Conservation (phyloP, 768 basidiomycete genomes). For the Mycena haematopus region DNA sequence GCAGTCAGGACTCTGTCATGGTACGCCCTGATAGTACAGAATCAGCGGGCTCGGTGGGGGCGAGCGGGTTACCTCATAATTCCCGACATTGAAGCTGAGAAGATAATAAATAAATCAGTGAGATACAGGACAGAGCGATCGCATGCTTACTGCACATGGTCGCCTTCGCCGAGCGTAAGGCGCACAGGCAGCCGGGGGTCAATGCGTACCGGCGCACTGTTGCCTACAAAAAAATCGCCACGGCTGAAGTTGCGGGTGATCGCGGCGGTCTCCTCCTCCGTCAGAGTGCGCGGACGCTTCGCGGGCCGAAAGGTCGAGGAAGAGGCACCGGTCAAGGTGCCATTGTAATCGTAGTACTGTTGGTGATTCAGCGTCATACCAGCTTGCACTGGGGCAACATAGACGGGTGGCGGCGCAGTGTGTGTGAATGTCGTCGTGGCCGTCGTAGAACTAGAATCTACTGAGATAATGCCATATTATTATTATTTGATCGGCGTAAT, state of each 20-base stretch:
- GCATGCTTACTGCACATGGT: slow-evolving; percentile 66
- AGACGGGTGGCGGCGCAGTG: slow-evolving; percentile 51
- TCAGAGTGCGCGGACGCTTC: slow-evolving; percentile 80
- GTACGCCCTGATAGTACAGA: neutral
- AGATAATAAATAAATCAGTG: neutral
- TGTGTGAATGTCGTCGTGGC: slow-evolving; percentile 44
- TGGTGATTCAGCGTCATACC: slow-evolving; percentile 42
- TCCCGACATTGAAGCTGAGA: slow-evolving; percentile 28
- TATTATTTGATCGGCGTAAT: slow-evolving; percentile 12
- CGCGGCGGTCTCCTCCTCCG: slow-evolving; percentile 83
- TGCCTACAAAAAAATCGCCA: slow-evolving; percentile 84
- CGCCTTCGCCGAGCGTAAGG: slow-evolving; percentile 81
- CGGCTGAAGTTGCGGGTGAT: slow-evolving; percentile 84
- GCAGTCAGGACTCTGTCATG: neutral
- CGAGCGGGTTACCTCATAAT: slow-evolving; percentile 18
- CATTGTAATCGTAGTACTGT: slow-evolving; percentile 82
- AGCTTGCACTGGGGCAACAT: slow-evolving; percentile 40
- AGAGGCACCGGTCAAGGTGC: slow-evolving; percentile 69
- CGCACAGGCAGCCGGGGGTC: slow-evolving; percentile 82
- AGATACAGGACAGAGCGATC: neutral
- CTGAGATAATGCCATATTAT: slow-evolving; percentile 1
- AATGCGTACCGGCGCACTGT: slow-evolving; percentile 81
- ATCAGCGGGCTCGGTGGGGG: neutral
- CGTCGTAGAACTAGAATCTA: slow-evolving; percentile 1
- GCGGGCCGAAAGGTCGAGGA: slow-evolving; percentile 80